Conservation (phyloP, 495 filamentous ascomycete genomes). For the Aspergillus ellipticus region DNA sequence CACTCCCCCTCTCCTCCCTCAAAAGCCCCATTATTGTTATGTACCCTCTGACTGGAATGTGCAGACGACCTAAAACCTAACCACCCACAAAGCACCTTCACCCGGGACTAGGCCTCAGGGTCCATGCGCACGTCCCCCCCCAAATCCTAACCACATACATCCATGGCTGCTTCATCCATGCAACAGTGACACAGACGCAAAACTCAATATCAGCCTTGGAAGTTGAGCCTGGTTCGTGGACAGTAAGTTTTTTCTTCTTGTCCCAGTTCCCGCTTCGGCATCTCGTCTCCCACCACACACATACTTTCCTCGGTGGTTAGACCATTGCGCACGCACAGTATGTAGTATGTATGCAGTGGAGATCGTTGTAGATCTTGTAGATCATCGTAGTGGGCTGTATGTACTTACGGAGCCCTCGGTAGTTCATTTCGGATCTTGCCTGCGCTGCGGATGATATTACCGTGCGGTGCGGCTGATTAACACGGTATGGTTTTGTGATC, state of each 20-base stretch:
- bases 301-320: neutral
- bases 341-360: conserved; percentile 12
- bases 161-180: neutral
- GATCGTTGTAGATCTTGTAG: conserved; percentile 14
- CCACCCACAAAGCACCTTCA: neutral
- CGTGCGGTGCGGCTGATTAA: no score
- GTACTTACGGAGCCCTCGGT: neutral
- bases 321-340: neutral
- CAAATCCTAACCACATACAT: neutral
- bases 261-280: no score
- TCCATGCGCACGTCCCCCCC: neutral
- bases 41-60: conserved; percentile 11
- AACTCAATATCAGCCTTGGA: neutral
- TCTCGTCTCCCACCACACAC: neutral
- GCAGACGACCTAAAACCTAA: conserved; percentile 4
- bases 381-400: conserved; percentile 1
- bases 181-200: neutral
- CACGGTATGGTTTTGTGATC: no score
- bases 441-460: no score
- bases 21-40: neutral
- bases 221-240: neutral
- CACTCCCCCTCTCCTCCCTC: neutral
- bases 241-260: no score
- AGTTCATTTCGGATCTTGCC: neutral
- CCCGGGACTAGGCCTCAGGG: neutral